Evolutionary conservation across 2,329 filamentous ascomycete species (phyloP).

Genomic region (Epichloe sylvatica): DNA sequence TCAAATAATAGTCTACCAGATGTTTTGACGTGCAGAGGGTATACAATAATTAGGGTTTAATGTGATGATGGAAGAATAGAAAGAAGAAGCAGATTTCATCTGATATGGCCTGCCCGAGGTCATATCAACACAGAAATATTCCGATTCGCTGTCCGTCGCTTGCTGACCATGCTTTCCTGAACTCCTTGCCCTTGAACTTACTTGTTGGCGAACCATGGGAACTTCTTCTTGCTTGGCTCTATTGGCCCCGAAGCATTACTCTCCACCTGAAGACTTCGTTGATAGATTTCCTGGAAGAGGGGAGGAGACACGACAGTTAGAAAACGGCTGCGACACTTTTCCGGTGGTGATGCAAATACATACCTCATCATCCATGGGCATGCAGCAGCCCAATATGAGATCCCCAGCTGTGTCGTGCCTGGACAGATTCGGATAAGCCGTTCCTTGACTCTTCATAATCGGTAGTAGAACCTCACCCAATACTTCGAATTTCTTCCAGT

Average conservation of each 20-base stretch:
- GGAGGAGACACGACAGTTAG: not conserved
- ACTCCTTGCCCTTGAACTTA: constrained; percentile 18
- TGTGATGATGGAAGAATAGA: not conserved
- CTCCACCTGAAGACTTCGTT: constrained; percentile 46
- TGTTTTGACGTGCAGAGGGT: not conserved
- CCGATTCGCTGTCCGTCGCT: constrained; percentile 1
- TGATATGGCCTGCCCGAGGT: constrained; percentile 3
- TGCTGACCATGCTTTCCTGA: constrained; percentile 7
- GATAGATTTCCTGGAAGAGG: constrained; percentile 45
- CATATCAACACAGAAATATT: constrained; percentile 3
- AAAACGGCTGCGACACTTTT: not conserved
- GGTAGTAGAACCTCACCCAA: constrained; percentile 83
- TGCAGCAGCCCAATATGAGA: constrained; percentile 66
- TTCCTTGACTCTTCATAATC: constrained; percentile 82
- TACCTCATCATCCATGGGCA: constrained; percentile 80
- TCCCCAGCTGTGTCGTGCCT: constrained; percentile 58
- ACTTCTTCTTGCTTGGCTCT: constrained; percentile 48
- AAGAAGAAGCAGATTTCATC: not conserved
- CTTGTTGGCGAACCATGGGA: constrained; percentile 51
- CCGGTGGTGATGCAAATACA: constrained; percentile 19
- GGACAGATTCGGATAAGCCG: constrained; percentile 59
- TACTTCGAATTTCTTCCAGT: constrained; percentile 97
- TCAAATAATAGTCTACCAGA: not conserved
- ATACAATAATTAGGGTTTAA: too few species aligned
- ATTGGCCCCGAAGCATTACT: constrained; percentile 29